These are phyloP conservation scores for Cnidoscolus chayamansa DNA, from an alignment of 441 rosid species.

Conservation along the genomic window DNA sequence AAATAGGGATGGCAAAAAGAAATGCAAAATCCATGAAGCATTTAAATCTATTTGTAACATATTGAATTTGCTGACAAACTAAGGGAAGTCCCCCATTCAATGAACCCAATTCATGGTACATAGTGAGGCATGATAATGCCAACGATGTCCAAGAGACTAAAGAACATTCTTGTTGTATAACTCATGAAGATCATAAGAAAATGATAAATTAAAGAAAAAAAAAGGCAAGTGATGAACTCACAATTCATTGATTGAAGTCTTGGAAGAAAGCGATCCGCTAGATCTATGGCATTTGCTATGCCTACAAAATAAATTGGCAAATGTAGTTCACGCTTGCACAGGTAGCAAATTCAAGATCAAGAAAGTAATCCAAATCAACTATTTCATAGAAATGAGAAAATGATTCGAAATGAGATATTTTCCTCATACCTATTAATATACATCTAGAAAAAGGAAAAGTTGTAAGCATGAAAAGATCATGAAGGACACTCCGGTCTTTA, in stretches of 20 bases:
- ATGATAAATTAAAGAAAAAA: neutral
- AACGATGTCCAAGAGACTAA: neutral
- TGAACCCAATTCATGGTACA: neutral
- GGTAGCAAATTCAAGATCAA: neutral
- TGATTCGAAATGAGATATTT: neutral
- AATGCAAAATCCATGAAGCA: neutral
- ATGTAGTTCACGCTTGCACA: neutral
- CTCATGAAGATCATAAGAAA: neutral
- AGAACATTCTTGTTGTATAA: neutral
- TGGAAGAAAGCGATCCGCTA: constrained; percentile 87
- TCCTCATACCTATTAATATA: constrained; percentile 65
- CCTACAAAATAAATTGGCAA: constrained; percentile 40
- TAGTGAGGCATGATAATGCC: neutral
- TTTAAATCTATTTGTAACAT: neutral
- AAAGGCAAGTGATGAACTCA: constrained; percentile 34
- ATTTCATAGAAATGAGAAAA: neutral
- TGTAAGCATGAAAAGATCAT: constrained; percentile 91
- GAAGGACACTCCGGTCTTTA: constrained; percentile 76
- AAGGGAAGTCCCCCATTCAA: neutral
- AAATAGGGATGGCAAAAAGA: neutral
- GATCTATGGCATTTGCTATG: constrained; percentile 86
- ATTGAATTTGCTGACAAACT: neutral
- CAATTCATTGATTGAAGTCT: constrained; percentile 72
- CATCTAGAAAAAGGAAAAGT: constrained; percentile 69
- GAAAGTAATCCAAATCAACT: neutral